Percentiles rank a stretch among this genome's conserved stretches.
Evolutionary conservation across 345 rosid genomes (phyloP).

Genomic region (Salix koriyanagi): DNA sequence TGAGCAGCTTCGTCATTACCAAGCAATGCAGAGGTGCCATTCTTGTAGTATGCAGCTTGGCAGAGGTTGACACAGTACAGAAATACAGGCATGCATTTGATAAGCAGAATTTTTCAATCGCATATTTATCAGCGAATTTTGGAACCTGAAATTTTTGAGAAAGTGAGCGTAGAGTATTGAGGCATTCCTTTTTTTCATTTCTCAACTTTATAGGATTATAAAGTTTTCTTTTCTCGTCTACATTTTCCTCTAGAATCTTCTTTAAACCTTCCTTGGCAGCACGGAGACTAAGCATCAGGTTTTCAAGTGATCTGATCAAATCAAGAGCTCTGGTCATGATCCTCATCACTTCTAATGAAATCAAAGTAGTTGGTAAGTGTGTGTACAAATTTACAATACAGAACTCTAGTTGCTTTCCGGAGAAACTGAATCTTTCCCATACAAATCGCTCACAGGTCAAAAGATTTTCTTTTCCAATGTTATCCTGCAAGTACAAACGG

Average conservation of each 20-base stretch:
- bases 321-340: constrained; percentile 18
- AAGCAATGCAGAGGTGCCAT: neutral
- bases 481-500: neutral
- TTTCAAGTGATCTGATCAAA: constrained; percentile 11
- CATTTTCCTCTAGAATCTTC: neutral
- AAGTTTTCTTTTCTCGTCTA: neutral
- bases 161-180: neutral
- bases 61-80: constrained; percentile 4
- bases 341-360: constrained; percentile 22
- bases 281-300: neutral
- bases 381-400: constrained; percentile 26
- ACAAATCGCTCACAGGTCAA: constrained; percentile 17
- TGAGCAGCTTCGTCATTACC: constrained; percentile 14
- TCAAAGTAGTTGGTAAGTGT: constrained; percentile 34
- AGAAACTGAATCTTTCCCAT: neutral
- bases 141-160: neutral
- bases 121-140: neutral
- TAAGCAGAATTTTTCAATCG: neutral
- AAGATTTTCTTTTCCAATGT: neutral
- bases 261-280: neutral
- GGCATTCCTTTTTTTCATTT: neutral
- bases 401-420: constrained; percentile 6
- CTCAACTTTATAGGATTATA: neutral
- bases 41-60: neutral
- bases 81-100: constrained; percentile 7